These are phyloP conservation scores for Blastomyces gilchristii DNA, from an alignment of 2,329 filamentous ascomycete genomes.

Conservation along the genomic window DNA sequence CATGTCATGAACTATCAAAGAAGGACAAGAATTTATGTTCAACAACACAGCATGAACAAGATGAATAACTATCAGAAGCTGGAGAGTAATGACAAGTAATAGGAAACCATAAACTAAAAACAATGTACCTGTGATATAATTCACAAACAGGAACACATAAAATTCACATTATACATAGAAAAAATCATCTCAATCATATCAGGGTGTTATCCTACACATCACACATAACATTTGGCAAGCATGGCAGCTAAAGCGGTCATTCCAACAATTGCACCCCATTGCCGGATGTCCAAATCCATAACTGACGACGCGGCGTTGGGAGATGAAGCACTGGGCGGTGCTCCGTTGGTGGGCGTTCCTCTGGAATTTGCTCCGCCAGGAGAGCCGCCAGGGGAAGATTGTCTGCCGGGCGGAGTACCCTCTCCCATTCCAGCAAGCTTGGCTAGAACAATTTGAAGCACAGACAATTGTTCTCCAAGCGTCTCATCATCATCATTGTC, in stretches of 20 bases:
- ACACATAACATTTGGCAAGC: background rate
- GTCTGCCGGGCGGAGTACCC: background rate
- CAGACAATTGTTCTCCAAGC: conserved; percentile 1
- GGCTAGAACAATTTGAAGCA: conserved; percentile 8
- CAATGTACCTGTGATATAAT: background rate
- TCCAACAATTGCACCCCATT: background rate
- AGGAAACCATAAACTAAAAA: background rate
- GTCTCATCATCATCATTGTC: background rate
- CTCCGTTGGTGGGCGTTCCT: background rate
- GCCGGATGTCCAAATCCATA: background rate
- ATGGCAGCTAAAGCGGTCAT: background rate
- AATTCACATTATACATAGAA: background rate
- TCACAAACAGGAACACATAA: background rate
- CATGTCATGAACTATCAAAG: too few species aligned
- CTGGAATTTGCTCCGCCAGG: background rate
- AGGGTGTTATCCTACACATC: background rate
- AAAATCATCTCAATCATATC: background rate
- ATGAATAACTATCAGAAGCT: background rate
- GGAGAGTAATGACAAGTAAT: too few species aligned
- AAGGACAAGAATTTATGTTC: background rate
- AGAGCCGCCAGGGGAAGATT: background rate
- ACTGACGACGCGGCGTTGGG: background rate
- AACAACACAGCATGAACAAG: background rate
- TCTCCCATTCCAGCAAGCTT: background rate
- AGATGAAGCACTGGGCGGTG: background rate